Base-by-base conservation (phyloP, 768 basidiomycete genomes). In the Hypsizygus marmoreus region DNA sequence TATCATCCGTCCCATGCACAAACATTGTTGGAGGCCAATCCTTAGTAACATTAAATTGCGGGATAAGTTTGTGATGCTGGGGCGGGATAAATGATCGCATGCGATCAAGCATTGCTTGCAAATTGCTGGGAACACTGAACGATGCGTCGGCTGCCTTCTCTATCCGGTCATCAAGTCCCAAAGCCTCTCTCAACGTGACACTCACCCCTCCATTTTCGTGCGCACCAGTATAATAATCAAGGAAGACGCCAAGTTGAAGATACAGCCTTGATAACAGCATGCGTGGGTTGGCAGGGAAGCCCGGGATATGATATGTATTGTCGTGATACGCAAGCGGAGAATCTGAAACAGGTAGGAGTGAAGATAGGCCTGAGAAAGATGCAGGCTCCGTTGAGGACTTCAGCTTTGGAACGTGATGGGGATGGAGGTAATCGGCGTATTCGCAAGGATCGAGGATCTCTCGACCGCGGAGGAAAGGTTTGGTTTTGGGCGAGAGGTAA, bases 201-300 rank as follows among this genome's bases (percentile, higher is more conserved):
- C 80, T 84, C 13, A 86, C 59, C 48, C 80, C 53, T 4, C 49
- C 79, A 12, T 71, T 68, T 2, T 61, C 56, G 39, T 75, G 68
- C 16, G 73, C 56, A 6, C 72, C 75, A 0, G 82, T 81, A 54
- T 74, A 79, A 53, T 84, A 84, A 61, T 87, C 84, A 1, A 85
- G 54, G 34, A 67, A 77, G 2, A 57, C 58, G 13, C 83, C 86
- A 13, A 78, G 66, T 57, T 88, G 85, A 16, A 83, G 64, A 48
- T 80, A 84, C 8, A 86, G 63, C 4, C 80, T 72, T 11, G 71
- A 61, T 32, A 86, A 66, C 13, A 75, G 66, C 81, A 81, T 82
- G 32, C 84, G 77, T 4, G 79, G 78, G 53, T 83, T 82, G 1
- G 80, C 76, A 4, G 84, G 82, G 53, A 74, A 80, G 11, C 81